Base-by-base conservation (phyloP, 805 yeast species). In the Ogataea kodamae region DNA sequence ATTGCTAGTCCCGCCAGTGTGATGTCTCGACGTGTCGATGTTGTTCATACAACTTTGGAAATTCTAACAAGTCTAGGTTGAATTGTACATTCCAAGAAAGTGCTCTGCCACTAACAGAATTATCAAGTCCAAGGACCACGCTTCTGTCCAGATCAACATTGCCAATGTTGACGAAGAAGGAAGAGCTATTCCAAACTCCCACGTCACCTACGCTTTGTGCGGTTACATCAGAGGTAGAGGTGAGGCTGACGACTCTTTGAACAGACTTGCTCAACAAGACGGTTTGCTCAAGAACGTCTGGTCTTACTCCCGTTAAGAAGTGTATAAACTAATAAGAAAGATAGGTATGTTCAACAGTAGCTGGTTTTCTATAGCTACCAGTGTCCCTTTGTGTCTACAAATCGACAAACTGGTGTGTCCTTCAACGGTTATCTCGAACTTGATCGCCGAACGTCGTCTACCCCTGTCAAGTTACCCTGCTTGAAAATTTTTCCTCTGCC, bases 101-200 rank as follows among this genome's bases (percentile, higher is more conserved):
- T 92, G 98, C 81, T 92, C 98, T 75, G 98, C 98, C 67, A 88
- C 98, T 75, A 89, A 88, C 96, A 88, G 97, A 80, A 88, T 92
- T 77, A 89, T 92, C 82, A 88, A 87, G 80, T 89, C 98, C 65
- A 89, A 92, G 81, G 98, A 92, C 76, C 98, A 92, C 74, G 92
- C 97, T 59, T 85, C 97, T 52, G 97, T 92, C 61, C 98, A 92
- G 77, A 84, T 92, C 76, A 90, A 85, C 90, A 79, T 92, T 61
- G 97, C 96, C 64, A 87, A 90, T 74, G 96, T 92, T 64, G 97
- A 92, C 65, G 96, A 78, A 67, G 81, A 84, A 64, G 98, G 98
- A 59, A 89, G 82, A 67, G 92, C 92, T 59, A 77, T 90, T 67
- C 81, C 88, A 65, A 94, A 89, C 69, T 77, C 78, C 60, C 74